Evolutionary conservation across 2,329 filamentous ascomycete genomes (phyloP).

Genomic region (Fusarium fujikuroi): DNA sequence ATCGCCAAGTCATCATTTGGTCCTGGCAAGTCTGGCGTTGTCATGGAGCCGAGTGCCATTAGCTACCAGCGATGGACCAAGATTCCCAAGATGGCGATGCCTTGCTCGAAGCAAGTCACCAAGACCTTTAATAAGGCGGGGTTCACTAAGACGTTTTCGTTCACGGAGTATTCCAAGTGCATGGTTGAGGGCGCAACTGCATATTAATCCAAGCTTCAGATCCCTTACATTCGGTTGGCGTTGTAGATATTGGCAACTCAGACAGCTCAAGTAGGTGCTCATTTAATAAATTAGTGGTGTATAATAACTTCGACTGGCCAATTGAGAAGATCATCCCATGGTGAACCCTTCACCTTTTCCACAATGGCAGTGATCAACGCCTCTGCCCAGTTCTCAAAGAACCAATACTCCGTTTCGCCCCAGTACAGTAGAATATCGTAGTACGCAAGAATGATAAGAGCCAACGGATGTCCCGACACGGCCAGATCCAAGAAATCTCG

Average conservation of each 20-base stretch:
- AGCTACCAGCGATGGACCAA: not conserved
- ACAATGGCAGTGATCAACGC: slow-evolving; percentile 23
- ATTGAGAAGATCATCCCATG: slow-evolving; percentile 25
- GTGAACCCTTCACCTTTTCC: slow-evolving; percentile 25
- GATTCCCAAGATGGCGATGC: not conserved
- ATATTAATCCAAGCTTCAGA: not conserved
- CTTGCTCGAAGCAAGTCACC: not conserved
- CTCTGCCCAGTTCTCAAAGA: slow-evolving; percentile 28
- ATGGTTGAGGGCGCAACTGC: not conserved
- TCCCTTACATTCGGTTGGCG: not conserved
- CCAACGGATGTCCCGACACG: slow-evolving; percentile 5
- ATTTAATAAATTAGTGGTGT: not conserved
- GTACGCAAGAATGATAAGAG: slow-evolving; percentile 25
- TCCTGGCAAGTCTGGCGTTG: not conserved
- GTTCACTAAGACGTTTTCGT: fast-evolving
- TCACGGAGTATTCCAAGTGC: not conserved
- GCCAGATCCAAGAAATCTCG: slow-evolving; percentile 26
- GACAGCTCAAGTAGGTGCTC: not conserved
- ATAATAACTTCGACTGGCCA: slow-evolving; percentile 23
- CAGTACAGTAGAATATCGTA: slow-evolving; percentile 22
- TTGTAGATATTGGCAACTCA: not conserved
- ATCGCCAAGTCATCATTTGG: not conserved
- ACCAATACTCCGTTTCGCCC: slow-evolving; percentile 29
- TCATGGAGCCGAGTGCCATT: not conserved
- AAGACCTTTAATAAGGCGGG: not conserved